Evolutionary conservation across 2,329 filamentous ascomycete genomes (phyloP).

Genomic region (Grosmannia clavigera): DNA sequence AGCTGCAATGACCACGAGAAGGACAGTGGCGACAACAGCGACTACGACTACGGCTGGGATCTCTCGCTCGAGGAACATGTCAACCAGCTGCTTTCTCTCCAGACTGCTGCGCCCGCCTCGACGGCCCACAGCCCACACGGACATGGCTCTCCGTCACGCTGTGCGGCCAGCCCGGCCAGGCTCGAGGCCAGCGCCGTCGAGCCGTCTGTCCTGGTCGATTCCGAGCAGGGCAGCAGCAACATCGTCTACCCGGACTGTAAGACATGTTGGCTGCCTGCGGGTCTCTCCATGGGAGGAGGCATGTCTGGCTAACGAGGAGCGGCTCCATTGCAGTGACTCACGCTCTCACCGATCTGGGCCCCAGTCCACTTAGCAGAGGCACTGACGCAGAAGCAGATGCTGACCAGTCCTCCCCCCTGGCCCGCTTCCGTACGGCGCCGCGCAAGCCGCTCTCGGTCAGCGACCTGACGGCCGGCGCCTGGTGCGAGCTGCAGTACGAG

Average conservation of each 20-base stretch:
- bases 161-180: neutral
- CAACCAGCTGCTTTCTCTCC: constrained; percentile 4
- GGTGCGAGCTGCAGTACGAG: constrained; percentile 93
- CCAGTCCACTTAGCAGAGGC: neutral
- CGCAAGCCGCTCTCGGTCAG: constrained; percentile 75
- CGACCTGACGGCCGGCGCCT: constrained; percentile 77
- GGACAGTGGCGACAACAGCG: constrained; percentile 24
- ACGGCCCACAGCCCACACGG: too few relatives aligned
- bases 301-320: neutral
- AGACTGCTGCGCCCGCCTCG: neutral
- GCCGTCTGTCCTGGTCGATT: neutral
- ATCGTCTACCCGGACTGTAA: constrained; percentile 41
- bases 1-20: neutral
- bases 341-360: neutral
- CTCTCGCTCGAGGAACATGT: constrained; percentile 33
- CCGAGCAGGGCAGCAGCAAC: constrained; percentile 1
- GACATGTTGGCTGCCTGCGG: constrained; percentile 14
- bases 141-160: constrained; percentile 2
- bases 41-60: constrained; percentile 37
- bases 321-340: neutral
- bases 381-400: constrained; percentile 2
- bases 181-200: neutral
- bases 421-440: constrained; percentile 66
- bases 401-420: constrained; percentile 43
- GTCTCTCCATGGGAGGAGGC: neutral